phyloP scores from a whole-genome alignment of 1,284 basidiomycete genomes.

The Agroathelia rolfsii region DNA sequence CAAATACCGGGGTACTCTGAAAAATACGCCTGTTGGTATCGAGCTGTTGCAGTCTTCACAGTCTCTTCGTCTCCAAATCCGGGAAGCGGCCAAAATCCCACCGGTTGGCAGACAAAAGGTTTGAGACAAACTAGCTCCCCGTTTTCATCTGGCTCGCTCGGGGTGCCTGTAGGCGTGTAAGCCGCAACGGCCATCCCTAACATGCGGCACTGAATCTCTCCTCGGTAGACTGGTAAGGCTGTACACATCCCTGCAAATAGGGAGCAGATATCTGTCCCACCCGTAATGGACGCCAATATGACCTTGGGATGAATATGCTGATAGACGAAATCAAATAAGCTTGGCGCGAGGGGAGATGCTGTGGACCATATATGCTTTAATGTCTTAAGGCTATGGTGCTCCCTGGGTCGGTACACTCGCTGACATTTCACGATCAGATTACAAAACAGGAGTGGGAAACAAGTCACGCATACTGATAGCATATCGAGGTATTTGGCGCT shows the following conservation, averaged over 20 bases:
- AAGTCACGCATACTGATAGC: conserved; percentile 44
- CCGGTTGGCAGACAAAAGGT: conserved; percentile 80
- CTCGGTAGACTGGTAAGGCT: conserved; percentile 71
- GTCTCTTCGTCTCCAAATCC: conserved; percentile 50
- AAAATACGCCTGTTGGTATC: conserved; percentile 74
- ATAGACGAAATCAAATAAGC: conserved; percentile 76
- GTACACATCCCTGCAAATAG: conserved; percentile 80
- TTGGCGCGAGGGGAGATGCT: conserved; percentile 70
- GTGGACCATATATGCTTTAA: conserved; percentile 76
- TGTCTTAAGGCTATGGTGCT: conserved; percentile 51
- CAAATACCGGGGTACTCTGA: conserved; percentile 62
- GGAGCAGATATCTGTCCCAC: conserved; percentile 82
- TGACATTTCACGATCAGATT: conserved; percentile 16
- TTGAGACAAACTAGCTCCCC: conserved; percentile 68
- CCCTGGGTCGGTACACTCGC: conserved; percentile 59
- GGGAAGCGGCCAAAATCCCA: conserved; percentile 76
- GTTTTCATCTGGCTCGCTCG: conserved; percentile 36
- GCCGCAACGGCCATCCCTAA: conserved; percentile 71
- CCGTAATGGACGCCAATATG: conserved; percentile 73
- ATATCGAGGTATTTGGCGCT: conserved; percentile 77
- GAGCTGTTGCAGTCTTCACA: conserved; percentile 46
- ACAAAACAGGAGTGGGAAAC: conserved; percentile 9
- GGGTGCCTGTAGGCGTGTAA: conserved; percentile 36
- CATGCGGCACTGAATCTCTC: conserved; percentile 81
- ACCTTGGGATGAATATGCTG: conserved; percentile 57